Evolutionary conservation across 2,329 filamentous ascomycete species (phyloP), one percentile per base, ranked within the genome.

Genomic region (Teratosphaeria gauchensis): DNA sequence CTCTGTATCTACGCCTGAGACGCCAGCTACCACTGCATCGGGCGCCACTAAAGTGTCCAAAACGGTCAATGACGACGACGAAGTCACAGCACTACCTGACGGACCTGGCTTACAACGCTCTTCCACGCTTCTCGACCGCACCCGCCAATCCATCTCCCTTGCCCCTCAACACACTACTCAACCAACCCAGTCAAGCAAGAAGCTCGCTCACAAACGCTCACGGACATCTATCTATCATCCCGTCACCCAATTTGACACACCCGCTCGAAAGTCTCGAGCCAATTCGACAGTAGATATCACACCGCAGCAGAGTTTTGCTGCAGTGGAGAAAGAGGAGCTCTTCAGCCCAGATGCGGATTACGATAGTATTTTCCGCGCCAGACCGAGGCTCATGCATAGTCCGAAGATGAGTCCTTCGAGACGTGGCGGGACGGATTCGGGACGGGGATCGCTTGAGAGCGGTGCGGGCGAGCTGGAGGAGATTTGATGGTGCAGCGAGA

Each of bases 311-410:
- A 28, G 24, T 28, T 28, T 28, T 28, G 24, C 77, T 3, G n/a
- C 5, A 5, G 79, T 84, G 1, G 79, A 88, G 8, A 79, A 82
- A 0, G 87, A 92, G 68, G 82, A 86, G 63, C 74, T 95, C 48
- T 85, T 95, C 31, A 80, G 80, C 16, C 81, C 86, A 57, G 85
- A 90, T 64, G 79, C 82, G 3, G 90, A 95, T 61, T 88, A 90
- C 72, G 87, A 88, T 60, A 87, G 86, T 30, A 86, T 96, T 1
- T 96, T 96, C 71, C 89, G 86, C 74, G 92, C 89, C 63, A 76
- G 92, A 63, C 92, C 92, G 0, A 88, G 85, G 72, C 84, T 96
- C 64, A 86, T 86, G 63, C 83, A 83, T 11, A 95, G 90, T 71
- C 90, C 91, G 1, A n/a, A 16, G 11, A 31, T 35, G 4, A n/a